Evolutionary conservation across 352 stramenopile species (phyloP).

Genomic region (Blastocystis sp.): DNA sequence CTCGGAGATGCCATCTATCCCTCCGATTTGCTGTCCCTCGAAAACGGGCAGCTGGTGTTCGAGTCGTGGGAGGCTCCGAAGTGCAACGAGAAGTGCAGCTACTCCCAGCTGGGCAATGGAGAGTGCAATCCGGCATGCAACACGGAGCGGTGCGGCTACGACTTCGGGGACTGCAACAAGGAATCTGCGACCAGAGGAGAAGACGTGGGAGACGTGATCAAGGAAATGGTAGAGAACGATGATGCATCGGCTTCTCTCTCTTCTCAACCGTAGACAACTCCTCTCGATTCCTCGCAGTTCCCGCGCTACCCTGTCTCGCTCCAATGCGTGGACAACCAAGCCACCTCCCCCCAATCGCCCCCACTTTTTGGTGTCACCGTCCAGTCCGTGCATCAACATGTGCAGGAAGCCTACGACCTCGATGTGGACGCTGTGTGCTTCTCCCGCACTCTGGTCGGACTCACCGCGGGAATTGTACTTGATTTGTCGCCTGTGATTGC

Average conservation of each 20-base stretch:
- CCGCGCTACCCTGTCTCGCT: neutral
- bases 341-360: too few species aligned
- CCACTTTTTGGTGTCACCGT: neutral
- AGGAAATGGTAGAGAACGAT: neutral
- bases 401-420: neutral
- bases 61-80: constrained; percentile 87
- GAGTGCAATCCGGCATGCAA: constrained; percentile 83
- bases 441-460: neutral
- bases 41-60: constrained; percentile 83
- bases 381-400: neutral
- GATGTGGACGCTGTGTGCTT: neutral
- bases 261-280: neutral
- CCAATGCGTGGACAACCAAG: neutral
- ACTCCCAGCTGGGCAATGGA: constrained; percentile 74
- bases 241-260: neutral
- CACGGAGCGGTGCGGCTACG: constrained; percentile 82
- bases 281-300: neutral
- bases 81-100: constrained; percentile 78
- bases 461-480: neutral
- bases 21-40: constrained; percentile 84
- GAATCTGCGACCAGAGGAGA: neutral
- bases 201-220: neutral
- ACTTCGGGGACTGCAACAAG: constrained; percentile 86
- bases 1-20: constrained; percentile 81
- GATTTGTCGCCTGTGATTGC: neutral